Conservation (phyloP, 2,329 filamentous ascomycete genomes). For the Aureobasidium sp. region DNA sequence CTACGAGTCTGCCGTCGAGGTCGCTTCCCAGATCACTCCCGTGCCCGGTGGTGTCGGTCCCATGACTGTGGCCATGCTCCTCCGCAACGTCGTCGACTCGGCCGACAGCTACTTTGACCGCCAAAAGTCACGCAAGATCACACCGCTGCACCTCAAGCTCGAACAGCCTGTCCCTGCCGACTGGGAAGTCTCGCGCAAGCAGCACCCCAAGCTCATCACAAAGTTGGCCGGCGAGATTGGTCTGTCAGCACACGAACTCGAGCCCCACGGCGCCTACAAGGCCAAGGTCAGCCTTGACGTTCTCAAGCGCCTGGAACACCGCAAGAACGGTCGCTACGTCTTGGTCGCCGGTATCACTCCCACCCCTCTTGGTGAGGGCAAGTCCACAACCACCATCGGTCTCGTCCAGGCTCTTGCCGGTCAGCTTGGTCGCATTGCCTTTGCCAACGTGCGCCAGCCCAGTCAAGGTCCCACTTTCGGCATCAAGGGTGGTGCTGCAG, state of each 20-base stretch:
- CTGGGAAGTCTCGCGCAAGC: slow-evolving; percentile 81
- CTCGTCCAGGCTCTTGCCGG: slow-evolving; percentile 86
- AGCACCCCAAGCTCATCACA: slow-evolving; percentile 87
- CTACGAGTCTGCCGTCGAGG: slow-evolving; percentile 71
- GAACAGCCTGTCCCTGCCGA: slow-evolving; percentile 83
- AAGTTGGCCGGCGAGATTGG: slow-evolving; percentile 77
- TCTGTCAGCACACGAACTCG: slow-evolving; percentile 79
- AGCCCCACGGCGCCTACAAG: slow-evolving; percentile 92
- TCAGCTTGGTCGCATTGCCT: slow-evolving; percentile 77
- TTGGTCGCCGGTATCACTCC: slow-evolving; percentile 94
- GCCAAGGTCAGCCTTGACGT: slow-evolving; percentile 84
- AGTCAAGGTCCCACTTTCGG: slow-evolving; percentile 97
- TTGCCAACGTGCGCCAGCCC: slow-evolving; percentile 94
- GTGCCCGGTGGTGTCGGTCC: slow-evolving; percentile 95
- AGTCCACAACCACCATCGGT: slow-evolving; percentile 96
- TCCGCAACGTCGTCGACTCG: slow-evolving; percentile 89
- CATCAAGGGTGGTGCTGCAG: slow-evolving; percentile 96
- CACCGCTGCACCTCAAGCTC: slow-evolving; percentile 75
- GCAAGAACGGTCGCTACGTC: slow-evolving; percentile 81
- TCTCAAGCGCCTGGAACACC: slow-evolving; percentile 76
- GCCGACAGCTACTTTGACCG: slow-evolving; percentile 73
- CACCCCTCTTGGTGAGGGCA: slow-evolving; percentile 92
- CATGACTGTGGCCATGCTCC: slow-evolving; percentile 97
- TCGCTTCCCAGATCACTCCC: slow-evolving; percentile 89
- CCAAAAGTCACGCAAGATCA: slow-evolving; percentile 70